Conservation (phyloP, 2,329 filamentous ascomycete species). For the Fusarium caatingaense region DNA sequence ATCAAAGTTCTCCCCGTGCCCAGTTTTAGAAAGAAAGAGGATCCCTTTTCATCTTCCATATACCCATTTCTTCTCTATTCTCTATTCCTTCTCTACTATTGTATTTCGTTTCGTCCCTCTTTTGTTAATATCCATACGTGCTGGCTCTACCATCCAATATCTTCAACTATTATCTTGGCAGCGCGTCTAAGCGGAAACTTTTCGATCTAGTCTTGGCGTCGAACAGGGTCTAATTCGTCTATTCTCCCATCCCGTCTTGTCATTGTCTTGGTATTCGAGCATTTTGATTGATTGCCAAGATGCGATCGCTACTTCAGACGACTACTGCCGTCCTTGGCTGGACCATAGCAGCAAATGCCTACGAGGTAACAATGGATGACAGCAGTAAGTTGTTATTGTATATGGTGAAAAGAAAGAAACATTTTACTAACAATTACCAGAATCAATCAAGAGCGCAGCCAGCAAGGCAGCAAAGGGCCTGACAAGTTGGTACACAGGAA, state of each 20-base stretch:
- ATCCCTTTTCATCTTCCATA: conserved; percentile 2
- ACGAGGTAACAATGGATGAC: conserved; percentile 40
- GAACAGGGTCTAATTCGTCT: conserved; percentile 6
- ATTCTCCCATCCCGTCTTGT: conserved; percentile 8
- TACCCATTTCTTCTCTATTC: conserved; percentile 1
- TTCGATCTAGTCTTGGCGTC: conserved; percentile 18
- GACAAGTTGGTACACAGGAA: conserved; percentile 65
- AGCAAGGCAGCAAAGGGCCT: conserved; percentile 60
- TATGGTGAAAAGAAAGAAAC: not conserved
- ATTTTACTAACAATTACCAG: conserved; percentile 47
- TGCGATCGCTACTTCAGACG: conserved; percentile 36
- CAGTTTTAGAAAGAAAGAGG: conserved; percentile 13
- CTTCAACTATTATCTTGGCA: conserved; percentile 17
- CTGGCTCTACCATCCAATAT: conserved; percentile 8
- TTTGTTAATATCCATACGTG: conserved; percentile 14
- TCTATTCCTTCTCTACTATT: not conserved
- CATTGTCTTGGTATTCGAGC: conserved; percentile 17
- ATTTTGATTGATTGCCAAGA: conserved; percentile 27
- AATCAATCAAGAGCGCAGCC: conserved; percentile 62
- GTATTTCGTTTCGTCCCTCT: conserved; percentile 4
- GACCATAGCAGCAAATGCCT: conserved; percentile 22
- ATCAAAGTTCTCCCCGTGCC: conserved; percentile 15
- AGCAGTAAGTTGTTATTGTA: conserved; percentile 23
- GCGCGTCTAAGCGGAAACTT: conserved; percentile 28
- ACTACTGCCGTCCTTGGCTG: conserved; percentile 29